Evolutionary conservation across 2,329 filamentous ascomycete species (phyloP).

Genomic region (Aschersonia sp.): DNA sequence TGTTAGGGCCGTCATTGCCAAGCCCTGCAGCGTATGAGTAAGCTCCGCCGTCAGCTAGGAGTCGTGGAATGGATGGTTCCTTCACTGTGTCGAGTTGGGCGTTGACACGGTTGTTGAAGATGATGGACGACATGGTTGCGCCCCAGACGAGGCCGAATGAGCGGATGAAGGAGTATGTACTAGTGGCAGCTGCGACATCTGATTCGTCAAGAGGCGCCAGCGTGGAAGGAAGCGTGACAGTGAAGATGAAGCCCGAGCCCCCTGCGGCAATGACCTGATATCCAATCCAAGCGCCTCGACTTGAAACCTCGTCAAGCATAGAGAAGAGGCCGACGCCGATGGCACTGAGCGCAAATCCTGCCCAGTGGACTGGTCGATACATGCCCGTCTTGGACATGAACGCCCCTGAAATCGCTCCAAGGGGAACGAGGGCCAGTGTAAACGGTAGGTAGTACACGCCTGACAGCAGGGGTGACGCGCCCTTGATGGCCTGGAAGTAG

Average conservation of each 20-base stretch:
- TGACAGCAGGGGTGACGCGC: background rate
- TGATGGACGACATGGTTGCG: constrained; percentile 25
- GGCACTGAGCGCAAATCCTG: constrained; percentile 18
- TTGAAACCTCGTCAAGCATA: constrained; percentile 21
- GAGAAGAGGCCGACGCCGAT: constrained; percentile 26
- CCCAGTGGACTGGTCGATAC: constrained; percentile 17
- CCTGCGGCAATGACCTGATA: constrained; percentile 24
- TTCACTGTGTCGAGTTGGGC: constrained; percentile 1
- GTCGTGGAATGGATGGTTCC: constrained; percentile 1
- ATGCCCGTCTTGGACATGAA: constrained; percentile 15
- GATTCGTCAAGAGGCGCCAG: constrained; percentile 22
- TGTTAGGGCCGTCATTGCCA: background rate
- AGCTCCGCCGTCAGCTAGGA: constrained; percentile 9
- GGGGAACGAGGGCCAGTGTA: constrained; percentile 13
- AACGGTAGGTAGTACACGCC: constrained; percentile 12
- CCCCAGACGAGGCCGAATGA: constrained; percentile 32
- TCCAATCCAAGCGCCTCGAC: constrained; percentile 22
- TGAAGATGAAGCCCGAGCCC: constrained; percentile 26
- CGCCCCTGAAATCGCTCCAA: constrained; percentile 10
- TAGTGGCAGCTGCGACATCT: constrained; percentile 22
- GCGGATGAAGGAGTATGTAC: constrained; percentile 29
- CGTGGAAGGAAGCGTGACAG: constrained; percentile 26
- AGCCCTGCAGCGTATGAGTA: constrained; percentile 7
- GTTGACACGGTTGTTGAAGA: constrained; percentile 6
- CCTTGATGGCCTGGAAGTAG: constrained; percentile 25